Percentiles rank a stretch among this genome's conserved stretches.
These are phyloP conservation scores for Bothriochloa decipiens DNA, from an alignment of 176 grass and related monocot species.

Conservation along the genomic window DNA sequence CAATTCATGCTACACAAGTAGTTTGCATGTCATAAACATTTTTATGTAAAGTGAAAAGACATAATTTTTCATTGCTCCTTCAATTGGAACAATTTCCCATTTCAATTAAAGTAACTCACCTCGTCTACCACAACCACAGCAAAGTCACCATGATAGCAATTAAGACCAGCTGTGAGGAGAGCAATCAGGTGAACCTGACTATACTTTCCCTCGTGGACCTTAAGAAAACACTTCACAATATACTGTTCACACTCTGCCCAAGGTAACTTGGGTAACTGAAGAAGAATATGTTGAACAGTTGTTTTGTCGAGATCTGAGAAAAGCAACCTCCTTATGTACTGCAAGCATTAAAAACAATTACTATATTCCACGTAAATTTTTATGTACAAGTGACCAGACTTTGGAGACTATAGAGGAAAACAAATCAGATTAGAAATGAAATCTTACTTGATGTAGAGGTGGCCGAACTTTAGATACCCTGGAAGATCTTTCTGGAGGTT, in stretches of 20 bases:
- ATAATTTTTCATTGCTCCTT: background rate
- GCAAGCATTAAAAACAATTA: conserved; percentile 13
- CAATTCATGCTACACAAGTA: background rate
- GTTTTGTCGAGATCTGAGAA: conserved; percentile 97
- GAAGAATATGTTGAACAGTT: conserved; percentile 79
- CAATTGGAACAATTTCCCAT: background rate
- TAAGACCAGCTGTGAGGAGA: conserved; percentile 85
- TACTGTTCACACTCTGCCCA: conserved; percentile 89
- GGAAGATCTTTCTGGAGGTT: conserved; percentile 91
- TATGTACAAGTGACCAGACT: conserved; percentile 12
- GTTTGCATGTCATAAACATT: background rate
- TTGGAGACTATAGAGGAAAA: background rate
- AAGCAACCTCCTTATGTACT: conserved; percentile 95
- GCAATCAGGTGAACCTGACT: conserved; percentile 92
- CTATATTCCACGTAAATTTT: background rate
- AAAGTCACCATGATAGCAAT: conserved; percentile 86
- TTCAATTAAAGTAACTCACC: conserved; percentile 52
- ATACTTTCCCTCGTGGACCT: conserved; percentile 98
- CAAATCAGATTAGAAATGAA: conserved; percentile 29
- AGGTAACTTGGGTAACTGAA: conserved; percentile 91
- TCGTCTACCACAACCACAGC: conserved; percentile 82
- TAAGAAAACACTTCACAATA: conserved; percentile 93
- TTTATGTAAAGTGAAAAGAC: background rate
- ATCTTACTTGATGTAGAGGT: conserved; percentile 86
- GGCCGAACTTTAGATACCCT: conserved; percentile 82